Conservation (phyloP, 345 rosid species). For the Streptanthus diversifolius region DNA sequence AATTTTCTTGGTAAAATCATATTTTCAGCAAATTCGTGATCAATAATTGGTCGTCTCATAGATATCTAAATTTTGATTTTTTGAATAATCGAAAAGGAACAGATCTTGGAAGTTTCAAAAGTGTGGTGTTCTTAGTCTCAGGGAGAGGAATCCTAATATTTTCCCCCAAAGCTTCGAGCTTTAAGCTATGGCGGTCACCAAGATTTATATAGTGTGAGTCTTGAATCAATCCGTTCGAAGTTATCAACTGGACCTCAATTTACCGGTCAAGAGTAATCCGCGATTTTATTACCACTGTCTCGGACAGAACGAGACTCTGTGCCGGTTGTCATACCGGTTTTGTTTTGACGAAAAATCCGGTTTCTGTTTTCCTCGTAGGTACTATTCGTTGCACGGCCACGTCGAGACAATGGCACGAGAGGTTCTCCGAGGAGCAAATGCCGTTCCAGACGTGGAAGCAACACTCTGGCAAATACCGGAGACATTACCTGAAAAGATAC, state of each 20-base stretch:
- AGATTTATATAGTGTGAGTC: constrained; percentile 63
- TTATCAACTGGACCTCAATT: neutral
- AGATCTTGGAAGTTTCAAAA: neutral
- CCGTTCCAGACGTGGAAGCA: constrained; percentile 76
- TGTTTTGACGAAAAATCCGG: neutral
- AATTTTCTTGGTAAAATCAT: neutral
- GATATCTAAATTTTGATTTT: neutral
- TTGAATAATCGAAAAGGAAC: neutral
- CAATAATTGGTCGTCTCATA: neutral
- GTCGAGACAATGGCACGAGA: constrained; percentile 91
- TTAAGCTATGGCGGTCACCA: constrained; percentile 49
- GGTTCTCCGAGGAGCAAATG: constrained; percentile 70
- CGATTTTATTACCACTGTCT: neutral
- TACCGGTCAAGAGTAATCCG: neutral
- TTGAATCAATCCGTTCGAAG: neutral
- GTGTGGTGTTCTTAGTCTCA: constrained; percentile 1
- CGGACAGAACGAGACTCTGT: neutral
- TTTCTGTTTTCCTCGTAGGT: constrained; percentile 36
- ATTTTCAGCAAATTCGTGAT: neutral
- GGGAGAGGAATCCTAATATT: neutral
- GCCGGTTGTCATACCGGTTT: neutral
- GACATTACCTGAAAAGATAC: constrained; percentile 55
- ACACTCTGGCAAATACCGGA: constrained; percentile 96
- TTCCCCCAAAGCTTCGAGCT: constrained; percentile 12
- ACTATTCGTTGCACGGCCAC: constrained; percentile 74